Evolutionary conservation across 2,329 filamentous ascomycete genomes (phyloP).

Genomic region (Chrysoporthe puriensis): DNA sequence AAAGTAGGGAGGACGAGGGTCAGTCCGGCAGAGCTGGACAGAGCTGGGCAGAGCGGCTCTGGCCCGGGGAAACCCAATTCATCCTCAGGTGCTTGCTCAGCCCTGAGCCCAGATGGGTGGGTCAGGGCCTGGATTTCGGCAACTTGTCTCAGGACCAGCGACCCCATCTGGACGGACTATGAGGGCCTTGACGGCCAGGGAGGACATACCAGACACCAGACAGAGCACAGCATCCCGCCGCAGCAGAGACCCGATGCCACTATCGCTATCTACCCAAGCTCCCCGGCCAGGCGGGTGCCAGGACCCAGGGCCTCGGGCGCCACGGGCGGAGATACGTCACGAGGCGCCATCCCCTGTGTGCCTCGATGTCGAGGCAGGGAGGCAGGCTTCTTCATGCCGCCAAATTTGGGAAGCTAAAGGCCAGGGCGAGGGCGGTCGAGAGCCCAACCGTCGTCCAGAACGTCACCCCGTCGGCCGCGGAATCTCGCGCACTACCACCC

Average conservation of each 20-base stretch:
- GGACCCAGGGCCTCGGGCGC: not conserved
- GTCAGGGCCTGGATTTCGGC: constrained; percentile 20
- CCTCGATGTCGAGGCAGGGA: constrained; percentile 6
- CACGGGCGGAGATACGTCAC: not conserved
- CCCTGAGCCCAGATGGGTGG: constrained; percentile 26
- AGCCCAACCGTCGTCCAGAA: constrained; percentile 1
- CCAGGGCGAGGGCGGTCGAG: constrained; percentile 1
- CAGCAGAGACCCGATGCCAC: not conserved
- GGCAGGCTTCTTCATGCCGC: constrained; percentile 1
- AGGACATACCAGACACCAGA: not conserved
- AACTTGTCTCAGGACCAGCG: constrained; percentile 28
- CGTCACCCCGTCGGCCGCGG: too few relatives aligned
- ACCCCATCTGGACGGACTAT: constrained; percentile 25
- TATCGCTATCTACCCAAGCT: not conserved
- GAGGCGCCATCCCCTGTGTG: not conserved
- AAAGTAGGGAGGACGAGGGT: constrained; percentile 5
- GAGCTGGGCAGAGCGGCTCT: constrained; percentile 3
- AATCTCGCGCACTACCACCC: too few relatives aligned
- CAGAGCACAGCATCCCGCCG: too few relatives aligned
- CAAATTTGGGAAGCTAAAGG: not conserved
- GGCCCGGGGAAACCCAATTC: constrained; percentile 20
- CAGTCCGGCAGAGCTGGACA: not conserved
- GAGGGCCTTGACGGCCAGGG: constrained; percentile 17
- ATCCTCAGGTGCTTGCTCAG: constrained; percentile 27
- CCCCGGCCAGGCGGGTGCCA: constrained; percentile 1